Conservation (phyloP, 1,284 basidiomycete genomes). For the Stygiomarasmius scandens region DNA sequence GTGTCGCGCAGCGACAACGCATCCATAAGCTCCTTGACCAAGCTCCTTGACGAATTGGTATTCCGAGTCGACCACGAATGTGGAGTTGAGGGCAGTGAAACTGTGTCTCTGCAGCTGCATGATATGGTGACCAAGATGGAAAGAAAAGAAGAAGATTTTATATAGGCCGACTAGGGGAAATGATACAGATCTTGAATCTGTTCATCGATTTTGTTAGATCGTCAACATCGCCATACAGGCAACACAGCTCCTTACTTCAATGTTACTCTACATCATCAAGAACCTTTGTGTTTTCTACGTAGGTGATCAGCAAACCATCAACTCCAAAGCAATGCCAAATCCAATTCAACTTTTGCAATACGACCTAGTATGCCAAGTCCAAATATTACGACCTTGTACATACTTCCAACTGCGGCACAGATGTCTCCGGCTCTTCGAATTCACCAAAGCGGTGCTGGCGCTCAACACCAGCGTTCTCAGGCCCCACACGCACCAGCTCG, state of each 20-base stretch:
- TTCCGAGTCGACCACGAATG: constrained; percentile 87
- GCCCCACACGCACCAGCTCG: too few species aligned
- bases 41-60: constrained; percentile 96
- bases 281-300: too few species aligned
- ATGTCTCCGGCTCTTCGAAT: too few species aligned
- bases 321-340: too few species aligned
- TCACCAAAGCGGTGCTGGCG: too few species aligned
- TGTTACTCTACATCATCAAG: too few species aligned
- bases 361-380: too few species aligned
- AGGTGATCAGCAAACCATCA: too few species aligned
- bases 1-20: constrained; percentile 87
- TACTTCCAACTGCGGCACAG: too few species aligned
- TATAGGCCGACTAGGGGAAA: background rate
- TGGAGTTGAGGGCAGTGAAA: constrained; percentile 81
- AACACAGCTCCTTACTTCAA: background rate
- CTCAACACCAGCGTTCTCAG: too few species aligned
- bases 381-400: too few species aligned
- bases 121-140: background rate
- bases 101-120: constrained; percentile 72
- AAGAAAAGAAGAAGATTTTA: constrained; percentile 10
- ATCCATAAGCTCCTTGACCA: constrained; percentile 93
- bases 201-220: background rate
- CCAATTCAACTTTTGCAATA: too few species aligned
- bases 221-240: constrained; percentile 9
- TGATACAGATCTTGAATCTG: constrained; percentile 1